These are phyloP conservation scores for Ustilago vetiveriae DNA, from an alignment of 1,284 basidiomycete species.

Conservation along the genomic window DNA sequence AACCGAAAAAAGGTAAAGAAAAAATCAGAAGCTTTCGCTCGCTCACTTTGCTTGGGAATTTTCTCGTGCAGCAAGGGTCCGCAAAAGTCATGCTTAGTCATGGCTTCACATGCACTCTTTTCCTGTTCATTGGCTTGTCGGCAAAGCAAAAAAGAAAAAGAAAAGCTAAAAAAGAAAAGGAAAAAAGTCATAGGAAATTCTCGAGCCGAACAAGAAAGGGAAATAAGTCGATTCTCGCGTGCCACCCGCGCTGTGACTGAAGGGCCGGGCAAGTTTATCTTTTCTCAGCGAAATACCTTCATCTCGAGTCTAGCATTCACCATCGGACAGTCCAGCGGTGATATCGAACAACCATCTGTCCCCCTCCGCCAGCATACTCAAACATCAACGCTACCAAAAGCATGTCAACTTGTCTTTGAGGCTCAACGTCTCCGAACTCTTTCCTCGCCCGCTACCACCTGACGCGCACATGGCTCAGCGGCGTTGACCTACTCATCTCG, in stretches of 20 bases:
- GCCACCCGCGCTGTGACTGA: too few relatives aligned
- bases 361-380: too few relatives aligned
- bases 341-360: too few relatives aligned
- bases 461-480: too few relatives aligned
- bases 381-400: too few relatives aligned
- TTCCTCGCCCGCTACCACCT: too few relatives aligned
- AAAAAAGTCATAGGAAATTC: neutral
- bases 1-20: neutral
- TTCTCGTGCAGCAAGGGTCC: slow-evolving; percentile 4
- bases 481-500: too few relatives aligned
- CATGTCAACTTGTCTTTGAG: too few relatives aligned
- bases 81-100: slow-evolving; percentile 28
- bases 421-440: neutral
- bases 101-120: neutral
- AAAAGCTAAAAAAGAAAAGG: too few relatives aligned
- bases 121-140: neutral
- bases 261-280: too few relatives aligned
- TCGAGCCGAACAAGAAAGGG: slow-evolving; percentile 1
- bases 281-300: neutral
- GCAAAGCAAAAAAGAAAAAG: neutral
- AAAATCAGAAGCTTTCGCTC: neutral
- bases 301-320: neutral
- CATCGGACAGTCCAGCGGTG: neutral
- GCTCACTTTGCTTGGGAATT: slow-evolving; percentile 22
- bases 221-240: neutral